Percentiles rank a stretch among this genome's conserved stretches.
phyloP scores from a whole-genome alignment of 257 asterid species.

The Verbena officinalis region DNA sequence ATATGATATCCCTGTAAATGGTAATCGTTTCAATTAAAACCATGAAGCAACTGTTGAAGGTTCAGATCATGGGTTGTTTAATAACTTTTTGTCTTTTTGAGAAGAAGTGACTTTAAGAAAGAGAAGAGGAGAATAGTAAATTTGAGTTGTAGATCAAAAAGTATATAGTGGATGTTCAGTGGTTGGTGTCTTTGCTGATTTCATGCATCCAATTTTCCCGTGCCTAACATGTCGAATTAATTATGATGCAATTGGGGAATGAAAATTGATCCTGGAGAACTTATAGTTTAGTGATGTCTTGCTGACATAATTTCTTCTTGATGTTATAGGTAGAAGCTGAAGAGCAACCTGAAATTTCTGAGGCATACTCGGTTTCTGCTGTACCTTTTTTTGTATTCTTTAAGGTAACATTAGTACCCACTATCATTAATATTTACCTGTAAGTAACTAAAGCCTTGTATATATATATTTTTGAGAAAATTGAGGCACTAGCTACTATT shows the following conservation, averaged over 20 bases:
- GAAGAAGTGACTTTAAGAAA: background rate
- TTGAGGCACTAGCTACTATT: background rate
- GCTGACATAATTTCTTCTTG: slow-evolving; percentile 28
- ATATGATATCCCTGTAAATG: background rate
- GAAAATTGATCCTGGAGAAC: background rate
- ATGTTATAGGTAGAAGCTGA: slow-evolving; percentile 90
- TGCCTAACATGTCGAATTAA: background rate
- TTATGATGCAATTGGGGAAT: background rate
- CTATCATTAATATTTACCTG: slow-evolving; percentile 9
- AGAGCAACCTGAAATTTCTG: slow-evolving; percentile 94
- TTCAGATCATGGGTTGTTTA: slow-evolving; percentile 5
- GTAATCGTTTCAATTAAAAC: background rate
- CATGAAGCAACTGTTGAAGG: slow-evolving; percentile 7
- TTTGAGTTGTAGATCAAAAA: background rate
- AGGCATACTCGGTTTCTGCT: slow-evolving; percentile 81
- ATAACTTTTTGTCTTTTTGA: background rate
- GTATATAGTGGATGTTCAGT: slow-evolving; percentile 5
- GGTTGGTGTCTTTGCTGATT: background rate
- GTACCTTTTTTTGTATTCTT: slow-evolving; percentile 91
- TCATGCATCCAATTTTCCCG: slow-evolving; percentile 5
- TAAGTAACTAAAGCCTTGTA: background rate
- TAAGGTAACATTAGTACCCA: slow-evolving; percentile 53
- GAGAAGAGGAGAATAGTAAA: slow-evolving; percentile 10
- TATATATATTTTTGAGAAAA: no score
- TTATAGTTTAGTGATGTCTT: slow-evolving; percentile 4